A percentile compares a stretch with the other conserved stretches of the same genome.
Evolutionary conservation across 768 basidiomycete species (phyloP).

Genomic region (Agrocybe chaxingu): DNA sequence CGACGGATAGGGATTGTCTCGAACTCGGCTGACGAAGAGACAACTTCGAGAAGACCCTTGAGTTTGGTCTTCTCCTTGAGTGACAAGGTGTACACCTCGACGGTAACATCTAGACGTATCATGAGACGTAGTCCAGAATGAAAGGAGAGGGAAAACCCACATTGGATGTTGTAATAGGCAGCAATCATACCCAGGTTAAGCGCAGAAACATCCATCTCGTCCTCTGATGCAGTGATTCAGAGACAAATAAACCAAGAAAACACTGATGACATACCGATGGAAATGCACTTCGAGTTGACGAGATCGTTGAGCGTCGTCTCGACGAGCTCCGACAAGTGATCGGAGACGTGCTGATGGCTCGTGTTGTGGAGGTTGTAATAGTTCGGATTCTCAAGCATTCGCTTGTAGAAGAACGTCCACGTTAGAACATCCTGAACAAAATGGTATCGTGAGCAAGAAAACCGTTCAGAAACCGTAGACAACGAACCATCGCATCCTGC

Average conservation of each 20-base stretch:
- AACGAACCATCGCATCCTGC: slow-evolving; percentile 88
- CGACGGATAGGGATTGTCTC: slow-evolving; percentile 93
- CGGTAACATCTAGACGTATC: slow-evolving; percentile 71
- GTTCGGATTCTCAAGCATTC: slow-evolving; percentile 97
- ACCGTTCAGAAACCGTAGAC: neutral
- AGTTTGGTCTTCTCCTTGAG: slow-evolving; percentile 96
- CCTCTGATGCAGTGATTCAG: slow-evolving; percentile 45
- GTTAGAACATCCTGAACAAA: slow-evolving; percentile 82
- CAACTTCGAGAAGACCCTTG: slow-evolving; percentile 94
- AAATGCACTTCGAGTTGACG: slow-evolving; percentile 92
- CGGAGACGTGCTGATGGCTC: slow-evolving; percentile 91
- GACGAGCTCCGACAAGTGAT: slow-evolving; percentile 93
- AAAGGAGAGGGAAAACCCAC: slow-evolving; percentile 37
- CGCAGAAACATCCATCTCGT: slow-evolving; percentile 89
- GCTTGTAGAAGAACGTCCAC: slow-evolving; percentile 97
- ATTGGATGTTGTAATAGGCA: slow-evolving; percentile 92
- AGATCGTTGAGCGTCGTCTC: slow-evolving; percentile 91
- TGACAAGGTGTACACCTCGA: slow-evolving; percentile 95
- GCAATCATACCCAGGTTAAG: slow-evolving; percentile 99
- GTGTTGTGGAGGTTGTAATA: slow-evolving; percentile 95
- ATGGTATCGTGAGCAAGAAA: slow-evolving; percentile 1
- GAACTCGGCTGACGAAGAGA: slow-evolving; percentile 96
- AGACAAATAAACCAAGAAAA: neutral
- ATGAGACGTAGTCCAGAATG: neutral
- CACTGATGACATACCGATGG: slow-evolving; percentile 58